A percentile compares a stretch with the other conserved stretches of the same genome.
Evolutionary conservation across 441 rosid species (phyloP).

Genomic region (Adansonia grandidieri): DNA sequence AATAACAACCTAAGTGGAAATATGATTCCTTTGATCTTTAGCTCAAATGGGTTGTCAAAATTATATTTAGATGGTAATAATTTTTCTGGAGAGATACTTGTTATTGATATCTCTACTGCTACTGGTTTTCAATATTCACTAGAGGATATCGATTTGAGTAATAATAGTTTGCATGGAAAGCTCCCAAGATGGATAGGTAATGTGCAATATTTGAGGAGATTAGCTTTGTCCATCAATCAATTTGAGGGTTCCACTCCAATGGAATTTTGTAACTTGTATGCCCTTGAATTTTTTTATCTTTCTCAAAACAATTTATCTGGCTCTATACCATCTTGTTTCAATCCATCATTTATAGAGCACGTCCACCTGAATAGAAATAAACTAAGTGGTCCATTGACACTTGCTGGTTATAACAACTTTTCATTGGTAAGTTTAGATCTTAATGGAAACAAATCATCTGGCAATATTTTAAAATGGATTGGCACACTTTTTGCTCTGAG

Average conservation of each 20-base stretch:
- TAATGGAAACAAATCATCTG: not conserved
- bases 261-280: not conserved
- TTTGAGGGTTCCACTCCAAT: not conserved
- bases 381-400: not conserved
- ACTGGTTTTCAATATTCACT: not conserved
- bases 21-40: too few relatives aligned
- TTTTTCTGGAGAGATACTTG: constrained; percentile 12
- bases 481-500: too few relatives aligned
- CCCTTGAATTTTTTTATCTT: not conserved
- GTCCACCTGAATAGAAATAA: not conserved
- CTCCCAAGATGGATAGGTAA: not conserved
- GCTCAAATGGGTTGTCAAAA: not conserved
- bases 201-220: not conserved
- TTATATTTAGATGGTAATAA: constrained; percentile 23
- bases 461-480: not conserved
- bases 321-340: not conserved
- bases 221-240: not conserved
- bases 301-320: not conserved
- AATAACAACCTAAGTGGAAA: too few relatives aligned
- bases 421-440: not conserved
- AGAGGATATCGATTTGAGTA: not conserved
- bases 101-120: not conserved
- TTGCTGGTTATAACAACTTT: not conserved
- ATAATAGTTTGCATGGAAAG: not conserved
- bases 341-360: not conserved